Base-by-base conservation (phyloP, 1,139 yeast genomes). In the Taphrina pruni region DNA sequence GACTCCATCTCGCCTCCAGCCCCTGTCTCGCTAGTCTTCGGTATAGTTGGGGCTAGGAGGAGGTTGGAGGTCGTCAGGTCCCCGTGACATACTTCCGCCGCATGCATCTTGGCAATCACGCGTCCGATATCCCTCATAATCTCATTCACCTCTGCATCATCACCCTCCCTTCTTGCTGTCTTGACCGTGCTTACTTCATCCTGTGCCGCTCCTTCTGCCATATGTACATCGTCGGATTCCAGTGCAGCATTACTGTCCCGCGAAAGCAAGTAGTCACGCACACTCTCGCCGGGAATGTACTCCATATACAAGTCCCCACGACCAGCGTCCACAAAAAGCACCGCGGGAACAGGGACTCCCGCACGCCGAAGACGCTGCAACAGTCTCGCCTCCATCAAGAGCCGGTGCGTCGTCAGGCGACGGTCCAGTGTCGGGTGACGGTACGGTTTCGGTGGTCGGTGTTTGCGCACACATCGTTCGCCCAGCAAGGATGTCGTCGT, bases 281-380 rank as follows among this genome's bases (percentile, higher is more conserved):
- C 60, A 20, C 66, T 56, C 45, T 60, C 60, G 12, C 84, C 84
- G 12, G 72, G 92, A 21, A 93, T 78, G 73, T 80, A 84, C 75
- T 91, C 96, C 94, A 94, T 90, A 96, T 96, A 93, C 46, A 94
- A 85, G 64, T 90, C 80, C 0, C 98, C 99, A 72, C 86, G 84
- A 58, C 82, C 78, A n/a, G 87, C 85, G 78, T 94, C 97, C 14
- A 88, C 84, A 73, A 87, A 88, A 35, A 89, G 80, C 55, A 94
- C 77, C 64, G 83, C 78, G 0, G 99, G 99, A 1, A 88, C 88
- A 11, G 81, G 79, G 35, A 94, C 82, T 0, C 87, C 88, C 3
- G 85, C 74, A 73, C 79, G 80, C 14, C 80, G 79, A 64, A 94
- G 80, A 74, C 86, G 88, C 69, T 85, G 83, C 80, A 94, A 80